Base-by-base conservation (phyloP, 495 filamentous ascomycete genomes). In the Aspergillus wentii region DNA sequence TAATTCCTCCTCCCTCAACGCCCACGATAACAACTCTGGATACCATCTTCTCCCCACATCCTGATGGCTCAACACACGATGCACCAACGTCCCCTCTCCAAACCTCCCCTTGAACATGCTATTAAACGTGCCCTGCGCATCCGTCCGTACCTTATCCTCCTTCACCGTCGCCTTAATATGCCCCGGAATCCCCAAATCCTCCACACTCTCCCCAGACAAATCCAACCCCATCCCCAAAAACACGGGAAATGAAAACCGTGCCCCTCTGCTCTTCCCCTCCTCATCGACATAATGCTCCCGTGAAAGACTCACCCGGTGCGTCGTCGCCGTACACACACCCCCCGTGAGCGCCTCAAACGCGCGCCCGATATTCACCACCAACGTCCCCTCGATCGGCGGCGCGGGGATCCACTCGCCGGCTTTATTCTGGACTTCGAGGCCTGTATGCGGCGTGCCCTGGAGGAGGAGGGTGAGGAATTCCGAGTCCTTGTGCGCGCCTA, bases 401-500 rank as follows among this genome's bases (percentile, higher is more conserved):
- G 60, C 66, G 22, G 69, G 78, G 41, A 98, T 79, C 91, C 91
- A 98, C 17, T 76, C 62, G 16, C 91, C 88, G 15, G 61, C 56
- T 48, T 80, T 81, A 57, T 95, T 95, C 58, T 95, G 91, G 4
- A 90, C 90, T 54, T 98, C 91, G 13, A 98, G 67, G 0, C 89
- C 88, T 2, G 54, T 66, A 51, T 96, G 92, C 1, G 69, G 61
- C n/a, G 79, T 82, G 2, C 82, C 88, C 61, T 96, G 92, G 18
- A 95, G 75, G 25, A 98, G 75, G 59, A 91, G 96, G 15, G 79
- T 85, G 8, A 83, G 81, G 27, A 95, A 76, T 75, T 91, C 91
- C 33, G 77, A 83, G 60, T 98, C 92, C 58, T 98, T 98, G 61
- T 98, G 92, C 7, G 92, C 84, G 1, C 92, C 89, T 2, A 94